phyloP scores from a whole-genome alignment of 2,329 filamentous ascomycete genomes.

The Botrytis pseudocinerea region DNA sequence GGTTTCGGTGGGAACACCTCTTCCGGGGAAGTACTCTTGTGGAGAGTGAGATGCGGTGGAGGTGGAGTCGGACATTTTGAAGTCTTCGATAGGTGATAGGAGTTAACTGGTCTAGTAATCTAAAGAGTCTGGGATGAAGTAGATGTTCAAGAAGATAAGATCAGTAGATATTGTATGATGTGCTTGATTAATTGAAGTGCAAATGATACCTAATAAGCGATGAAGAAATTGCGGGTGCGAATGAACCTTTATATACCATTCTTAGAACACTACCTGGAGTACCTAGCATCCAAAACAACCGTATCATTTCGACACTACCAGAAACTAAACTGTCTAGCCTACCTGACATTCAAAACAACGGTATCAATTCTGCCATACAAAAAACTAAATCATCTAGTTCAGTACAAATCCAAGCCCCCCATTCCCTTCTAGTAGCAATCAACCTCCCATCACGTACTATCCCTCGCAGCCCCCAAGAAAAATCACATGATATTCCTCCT shows the following conservation, averaged over 20 bases:
- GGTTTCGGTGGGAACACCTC: background rate
- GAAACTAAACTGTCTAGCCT: background rate
- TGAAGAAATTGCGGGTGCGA: too few relatives aligned
- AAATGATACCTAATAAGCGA: background rate
- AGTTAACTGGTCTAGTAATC: fast-evolving
- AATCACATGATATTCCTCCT: background rate
- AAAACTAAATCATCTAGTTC: fast-evolving
- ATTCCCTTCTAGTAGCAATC: background rate
- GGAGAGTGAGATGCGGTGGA: background rate
- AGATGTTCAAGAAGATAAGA: background rate
- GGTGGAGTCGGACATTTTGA: background rate
- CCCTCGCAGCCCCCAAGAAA: fast-evolving
- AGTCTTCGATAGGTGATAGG: background rate
- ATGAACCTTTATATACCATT: too few relatives aligned
- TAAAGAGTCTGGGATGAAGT: background rate
- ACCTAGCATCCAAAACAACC: background rate
- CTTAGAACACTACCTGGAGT: background rate
- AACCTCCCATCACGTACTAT: background rate
- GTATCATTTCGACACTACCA: background rate
- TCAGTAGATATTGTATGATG: fast-evolving
- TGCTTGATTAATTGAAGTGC: background rate
- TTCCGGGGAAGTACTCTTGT: background rate
- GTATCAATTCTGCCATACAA: background rate
- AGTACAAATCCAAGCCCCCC: fast-evolving
- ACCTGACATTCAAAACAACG: background rate